Evolutionary conservation across 768 basidiomycete genomes (phyloP).

Genomic region (Steccherinum ochraceum): DNA sequence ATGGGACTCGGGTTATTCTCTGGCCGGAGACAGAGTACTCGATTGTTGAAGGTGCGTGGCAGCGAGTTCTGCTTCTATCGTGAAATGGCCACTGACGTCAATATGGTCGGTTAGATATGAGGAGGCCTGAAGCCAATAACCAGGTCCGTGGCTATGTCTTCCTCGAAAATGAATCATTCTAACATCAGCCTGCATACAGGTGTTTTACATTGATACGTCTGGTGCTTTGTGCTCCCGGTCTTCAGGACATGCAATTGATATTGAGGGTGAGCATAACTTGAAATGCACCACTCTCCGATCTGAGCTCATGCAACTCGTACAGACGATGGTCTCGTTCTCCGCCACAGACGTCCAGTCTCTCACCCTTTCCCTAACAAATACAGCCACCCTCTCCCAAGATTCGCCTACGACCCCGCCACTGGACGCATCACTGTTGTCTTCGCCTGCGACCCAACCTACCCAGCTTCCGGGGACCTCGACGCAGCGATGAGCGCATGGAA

Average conservation of each 20-base stretch:
- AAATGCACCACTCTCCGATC: constrained; percentile 4
- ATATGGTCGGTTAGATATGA: constrained; percentile 39
- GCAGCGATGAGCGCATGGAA: constrained; percentile 44
- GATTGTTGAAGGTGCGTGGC: constrained; percentile 61
- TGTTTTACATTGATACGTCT: constrained; percentile 77
- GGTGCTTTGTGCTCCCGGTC: constrained; percentile 74
- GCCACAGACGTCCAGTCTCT: constrained; percentile 72
- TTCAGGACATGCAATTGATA: constrained; percentile 76
- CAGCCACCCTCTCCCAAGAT: constrained; percentile 71
- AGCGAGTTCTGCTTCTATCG: neutral
- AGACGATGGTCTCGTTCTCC: constrained; percentile 65
- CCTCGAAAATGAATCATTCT: too few relatives aligned
- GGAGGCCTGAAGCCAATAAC: constrained; percentile 65
- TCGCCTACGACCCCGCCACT: constrained; percentile 48
- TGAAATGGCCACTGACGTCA: neutral
- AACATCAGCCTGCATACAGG: constrained; percentile 41
- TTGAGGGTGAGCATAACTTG: constrained; percentile 48
- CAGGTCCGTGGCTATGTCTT: constrained; percentile 43
- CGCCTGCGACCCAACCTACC: constrained; percentile 57
- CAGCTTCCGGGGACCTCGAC: constrained; percentile 24
- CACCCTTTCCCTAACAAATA: constrained; percentile 73
- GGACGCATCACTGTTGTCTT: constrained; percentile 60
- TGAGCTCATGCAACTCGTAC: constrained; percentile 4
- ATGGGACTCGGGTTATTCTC: constrained; percentile 57
- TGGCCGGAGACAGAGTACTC: constrained; percentile 73